Conservation (phyloP, 208 protist genomes). For the Leishmania mexicana region DNA sequence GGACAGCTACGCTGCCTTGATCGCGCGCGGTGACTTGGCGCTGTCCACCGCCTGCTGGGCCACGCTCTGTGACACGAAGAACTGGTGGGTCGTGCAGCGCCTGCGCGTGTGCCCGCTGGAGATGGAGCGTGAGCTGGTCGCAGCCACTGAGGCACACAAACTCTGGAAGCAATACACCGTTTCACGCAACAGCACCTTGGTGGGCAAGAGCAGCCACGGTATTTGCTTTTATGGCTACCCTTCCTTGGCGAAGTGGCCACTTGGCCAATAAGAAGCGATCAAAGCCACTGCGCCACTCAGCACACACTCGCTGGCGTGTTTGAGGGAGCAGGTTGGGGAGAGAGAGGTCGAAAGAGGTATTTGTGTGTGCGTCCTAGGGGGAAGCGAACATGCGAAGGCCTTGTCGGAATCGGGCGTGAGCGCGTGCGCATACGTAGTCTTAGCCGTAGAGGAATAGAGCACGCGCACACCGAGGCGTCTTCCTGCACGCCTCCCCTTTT, state of each 20-base stretch:
- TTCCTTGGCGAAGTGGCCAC: conserved; percentile 14
- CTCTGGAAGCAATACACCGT: conserved; percentile 26
- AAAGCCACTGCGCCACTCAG: background rate
- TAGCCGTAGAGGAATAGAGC: background rate
- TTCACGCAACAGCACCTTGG: conserved; percentile 20
- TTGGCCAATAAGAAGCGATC: background rate
- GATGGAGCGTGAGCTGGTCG: conserved; percentile 72
- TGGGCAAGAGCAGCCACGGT: conserved; percentile 34
- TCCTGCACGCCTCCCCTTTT: background rate
- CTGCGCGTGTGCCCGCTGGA: conserved; percentile 41
- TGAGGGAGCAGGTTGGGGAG: background rate
- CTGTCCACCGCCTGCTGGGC: conserved; percentile 73
- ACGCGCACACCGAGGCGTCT: background rate
- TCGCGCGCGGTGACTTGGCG: conserved; percentile 58
- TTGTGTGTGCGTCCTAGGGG: background rate
- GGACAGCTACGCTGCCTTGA: conserved; percentile 68
- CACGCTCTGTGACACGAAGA: conserved; percentile 55
- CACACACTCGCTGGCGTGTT: background rate
- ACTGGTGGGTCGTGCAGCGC: conserved; percentile 22
- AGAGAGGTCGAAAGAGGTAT: background rate
- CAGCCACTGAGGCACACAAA: conserved; percentile 51
- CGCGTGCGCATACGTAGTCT: background rate
- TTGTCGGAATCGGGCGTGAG: background rate
- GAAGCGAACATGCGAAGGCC: background rate
- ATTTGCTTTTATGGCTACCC: conserved; percentile 27